Percentiles rank a stretch among this genome's conserved stretches.
Conservation (phyloP, 331 rosid genomes). For the Arachis monticola region DNA sequence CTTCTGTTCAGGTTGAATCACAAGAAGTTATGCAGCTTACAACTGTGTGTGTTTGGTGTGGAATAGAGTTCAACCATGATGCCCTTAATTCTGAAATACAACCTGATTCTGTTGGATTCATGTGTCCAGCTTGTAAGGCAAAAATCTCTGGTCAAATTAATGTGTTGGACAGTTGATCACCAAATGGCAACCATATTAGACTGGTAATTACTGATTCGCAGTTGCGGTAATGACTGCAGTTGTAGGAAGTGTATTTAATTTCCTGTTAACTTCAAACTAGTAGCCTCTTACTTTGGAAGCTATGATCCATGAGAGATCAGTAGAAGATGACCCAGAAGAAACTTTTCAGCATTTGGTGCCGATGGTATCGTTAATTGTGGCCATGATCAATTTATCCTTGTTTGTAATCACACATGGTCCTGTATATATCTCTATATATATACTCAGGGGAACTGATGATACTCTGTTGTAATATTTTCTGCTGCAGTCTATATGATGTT, state of each 20-base stretch:
- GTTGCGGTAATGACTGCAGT: not conserved
- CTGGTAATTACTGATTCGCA: slow-evolving; percentile 32
- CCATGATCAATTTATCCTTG: not conserved
- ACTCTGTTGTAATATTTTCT: not conserved
- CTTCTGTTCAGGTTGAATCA: slow-evolving; percentile 59
- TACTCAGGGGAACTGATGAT: slow-evolving; percentile 13
- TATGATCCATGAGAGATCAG: slow-evolving; percentile 28
- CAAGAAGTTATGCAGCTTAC: slow-evolving; percentile 60
- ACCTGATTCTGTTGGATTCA: slow-evolving; percentile 78
- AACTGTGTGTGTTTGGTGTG: slow-evolving; percentile 76
- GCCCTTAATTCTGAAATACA: slow-evolving; percentile 66
- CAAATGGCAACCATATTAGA: slow-evolving; percentile 45
- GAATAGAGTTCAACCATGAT: slow-evolving; percentile 66
- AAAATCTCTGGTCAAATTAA: slow-evolving; percentile 67
- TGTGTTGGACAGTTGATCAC: slow-evolving; percentile 52
- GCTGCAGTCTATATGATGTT: not conserved
- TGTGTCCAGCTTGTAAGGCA: slow-evolving; percentile 77
- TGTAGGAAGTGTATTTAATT: slow-evolving; percentile 3
- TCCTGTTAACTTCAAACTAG: not conserved
- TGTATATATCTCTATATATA: not conserved
- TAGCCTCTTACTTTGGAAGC: slow-evolving; percentile 31
- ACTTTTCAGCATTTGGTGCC: slow-evolving; percentile 9
- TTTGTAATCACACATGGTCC: slow-evolving; percentile 22
- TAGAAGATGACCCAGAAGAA: slow-evolving; percentile 16
- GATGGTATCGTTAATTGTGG: not conserved